Evolutionary conservation across 164 flowering plant species (phyloP).

Genomic region (Magnolia kwangsiensis): DNA sequence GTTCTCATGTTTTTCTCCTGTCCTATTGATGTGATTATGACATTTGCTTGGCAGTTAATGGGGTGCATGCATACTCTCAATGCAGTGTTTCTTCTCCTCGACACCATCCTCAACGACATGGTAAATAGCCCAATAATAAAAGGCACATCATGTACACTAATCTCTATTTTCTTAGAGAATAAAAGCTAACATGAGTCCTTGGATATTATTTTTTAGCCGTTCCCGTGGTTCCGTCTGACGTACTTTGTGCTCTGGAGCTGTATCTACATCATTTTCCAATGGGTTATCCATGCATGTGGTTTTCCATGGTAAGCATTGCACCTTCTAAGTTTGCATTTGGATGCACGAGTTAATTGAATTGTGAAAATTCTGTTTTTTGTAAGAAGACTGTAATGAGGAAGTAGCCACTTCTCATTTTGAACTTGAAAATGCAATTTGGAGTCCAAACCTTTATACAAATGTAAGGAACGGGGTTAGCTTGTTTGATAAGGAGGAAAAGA

Average conservation of each 20-base stretch:
- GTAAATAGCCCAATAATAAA: constrained; percentile 34
- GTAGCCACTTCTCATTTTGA: too few species aligned
- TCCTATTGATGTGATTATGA: constrained; percentile 10
- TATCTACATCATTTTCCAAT: constrained; percentile 52
- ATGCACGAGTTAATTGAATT: background rate
- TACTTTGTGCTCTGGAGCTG: constrained; percentile 69
- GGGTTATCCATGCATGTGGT: constrained; percentile 69
- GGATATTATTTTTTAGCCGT: constrained; percentile 32
- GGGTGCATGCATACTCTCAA: constrained; percentile 68
- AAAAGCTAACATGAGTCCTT: background rate
- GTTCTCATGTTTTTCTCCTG: background rate
- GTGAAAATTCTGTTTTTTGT: background rate
- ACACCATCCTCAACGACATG: constrained; percentile 49
- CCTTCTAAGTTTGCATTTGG: background rate
- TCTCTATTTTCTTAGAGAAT: background rate
- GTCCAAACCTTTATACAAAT: too few species aligned
- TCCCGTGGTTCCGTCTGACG: constrained; percentile 61
- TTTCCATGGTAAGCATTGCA: constrained; percentile 41
- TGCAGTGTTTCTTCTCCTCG: constrained; percentile 54
- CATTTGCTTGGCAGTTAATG: constrained; percentile 45
- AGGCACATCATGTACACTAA: background rate
- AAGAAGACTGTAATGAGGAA: too few species aligned
- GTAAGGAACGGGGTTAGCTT: too few species aligned
- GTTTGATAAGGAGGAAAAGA: too few species aligned
- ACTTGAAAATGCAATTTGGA: too few species aligned